Conservation (phyloP, 2,329 filamentous ascomycete species). For the Sarocladium brachiariae region DNA sequence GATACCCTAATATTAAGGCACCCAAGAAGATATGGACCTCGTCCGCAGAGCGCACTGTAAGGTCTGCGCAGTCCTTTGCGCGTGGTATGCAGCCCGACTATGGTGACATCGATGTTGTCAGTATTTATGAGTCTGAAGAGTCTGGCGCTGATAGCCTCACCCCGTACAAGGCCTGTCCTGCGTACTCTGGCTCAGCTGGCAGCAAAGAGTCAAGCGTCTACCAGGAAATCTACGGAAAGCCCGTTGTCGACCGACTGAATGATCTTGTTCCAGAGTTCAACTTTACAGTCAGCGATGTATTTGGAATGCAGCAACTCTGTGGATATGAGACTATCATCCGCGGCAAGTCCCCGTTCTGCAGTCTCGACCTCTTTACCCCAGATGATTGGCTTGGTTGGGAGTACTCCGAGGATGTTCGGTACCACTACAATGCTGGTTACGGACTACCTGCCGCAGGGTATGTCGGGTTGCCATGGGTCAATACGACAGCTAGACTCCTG, state of each 20-base stretch:
- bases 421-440: constrained; percentile 61
- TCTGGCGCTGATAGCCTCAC: constrained; percentile 54
- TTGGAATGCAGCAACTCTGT: constrained; percentile 60
- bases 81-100: constrained; percentile 47
- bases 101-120: constrained; percentile 46
- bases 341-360: constrained; percentile 55
- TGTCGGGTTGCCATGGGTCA: constrained; percentile 61
- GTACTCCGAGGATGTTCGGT: constrained; percentile 57
- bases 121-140: constrained; percentile 48
- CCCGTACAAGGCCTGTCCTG: constrained; percentile 58
- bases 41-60: constrained; percentile 53
- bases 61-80: constrained; percentile 52
- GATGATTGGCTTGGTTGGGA: constrained; percentile 62
- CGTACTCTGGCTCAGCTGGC: constrained; percentile 51
- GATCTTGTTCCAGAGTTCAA: constrained; percentile 49
- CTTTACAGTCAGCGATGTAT: constrained; percentile 55
- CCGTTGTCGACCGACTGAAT: constrained; percentile 52
- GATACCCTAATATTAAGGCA: constrained; percentile 46
- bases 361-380: constrained; percentile 49
- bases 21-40: constrained; percentile 55
- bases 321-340: constrained; percentile 60
- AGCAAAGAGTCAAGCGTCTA: constrained; percentile 46
- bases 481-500: constrained; percentile 48
- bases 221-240: constrained; percentile 49
- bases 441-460: constrained; percentile 49